Conservation (phyloP, 2,329 filamentous ascomycete species). For the Colletotrichum kahawae region DNA sequence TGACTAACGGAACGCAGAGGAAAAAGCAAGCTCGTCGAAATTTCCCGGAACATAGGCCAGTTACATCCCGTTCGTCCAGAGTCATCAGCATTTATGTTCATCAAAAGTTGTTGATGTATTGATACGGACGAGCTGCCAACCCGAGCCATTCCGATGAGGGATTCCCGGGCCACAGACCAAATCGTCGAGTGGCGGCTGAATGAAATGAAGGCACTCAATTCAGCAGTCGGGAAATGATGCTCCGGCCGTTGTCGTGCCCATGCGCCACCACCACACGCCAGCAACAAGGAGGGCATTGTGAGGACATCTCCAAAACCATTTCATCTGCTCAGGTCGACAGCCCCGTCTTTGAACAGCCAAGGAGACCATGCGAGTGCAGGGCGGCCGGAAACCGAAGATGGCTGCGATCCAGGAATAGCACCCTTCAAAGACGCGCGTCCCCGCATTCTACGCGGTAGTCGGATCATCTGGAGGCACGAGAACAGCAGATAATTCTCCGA, state of each 20-base stretch:
- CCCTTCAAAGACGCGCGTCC: not conserved
- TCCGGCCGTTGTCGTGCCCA: not conserved
- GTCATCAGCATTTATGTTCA: not conserved
- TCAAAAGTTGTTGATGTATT: not conserved
- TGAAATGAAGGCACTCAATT: not conserved
- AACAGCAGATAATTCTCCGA: not conserved
- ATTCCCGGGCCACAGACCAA: not conserved
- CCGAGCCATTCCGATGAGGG: not conserved
- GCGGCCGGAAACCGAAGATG: not conserved
- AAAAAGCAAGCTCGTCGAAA: not conserved
- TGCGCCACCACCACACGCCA: not conserved
- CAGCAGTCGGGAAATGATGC: not conserved
- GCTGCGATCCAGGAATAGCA: not conserved
- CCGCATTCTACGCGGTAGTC: not conserved
- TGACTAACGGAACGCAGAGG: not conserved
- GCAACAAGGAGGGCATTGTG: not conserved
- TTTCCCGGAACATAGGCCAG: not conserved
- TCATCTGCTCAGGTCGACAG: not conserved
- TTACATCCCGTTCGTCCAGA: not conserved
- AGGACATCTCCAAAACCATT: not conserved
- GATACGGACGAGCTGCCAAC: not conserved
- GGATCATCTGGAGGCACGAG: not conserved
- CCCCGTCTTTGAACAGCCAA: not conserved
- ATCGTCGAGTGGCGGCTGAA: not conserved
- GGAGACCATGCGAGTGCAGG: not conserved